phyloP scores from a whole-genome alignment of 768 basidiomycete genomes.

The Fistulinella prunicolor region DNA sequence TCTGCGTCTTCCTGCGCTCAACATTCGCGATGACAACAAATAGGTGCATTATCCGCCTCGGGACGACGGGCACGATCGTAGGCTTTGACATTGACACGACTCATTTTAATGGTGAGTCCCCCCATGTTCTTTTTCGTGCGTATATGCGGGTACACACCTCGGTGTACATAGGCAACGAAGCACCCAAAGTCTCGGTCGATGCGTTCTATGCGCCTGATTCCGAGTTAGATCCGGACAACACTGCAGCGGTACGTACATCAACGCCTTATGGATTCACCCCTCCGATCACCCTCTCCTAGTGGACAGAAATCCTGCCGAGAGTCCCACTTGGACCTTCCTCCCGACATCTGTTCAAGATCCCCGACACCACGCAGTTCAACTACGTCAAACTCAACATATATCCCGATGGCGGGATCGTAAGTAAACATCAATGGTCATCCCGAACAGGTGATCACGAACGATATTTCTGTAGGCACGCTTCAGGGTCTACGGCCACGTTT shows the following conservation, averaged over 20 bases:
- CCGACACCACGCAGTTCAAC: slow-evolving; percentile 51
- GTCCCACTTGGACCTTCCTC: slow-evolving; percentile 77
- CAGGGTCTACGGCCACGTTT: slow-evolving; percentile 82
- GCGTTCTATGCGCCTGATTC: slow-evolving; percentile 45
- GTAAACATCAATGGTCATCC: neutral
- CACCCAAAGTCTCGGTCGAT: slow-evolving; percentile 76
- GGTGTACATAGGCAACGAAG: slow-evolving; percentile 71
- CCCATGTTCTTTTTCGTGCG: slow-evolving; percentile 3
- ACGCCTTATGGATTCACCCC: neutral
- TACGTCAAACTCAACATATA: slow-evolving; percentile 93
- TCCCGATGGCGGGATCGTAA: slow-evolving; percentile 95
- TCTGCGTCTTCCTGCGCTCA: no score
- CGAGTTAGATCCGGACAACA: slow-evolving; percentile 44
- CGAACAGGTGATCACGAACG: slow-evolving; percentile 1
- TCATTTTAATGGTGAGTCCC: slow-evolving; percentile 85
- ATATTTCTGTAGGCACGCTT: slow-evolving; percentile 69
- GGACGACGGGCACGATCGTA: slow-evolving; percentile 63
- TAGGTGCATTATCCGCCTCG: slow-evolving; percentile 90
- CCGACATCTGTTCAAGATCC: slow-evolving; percentile 83
- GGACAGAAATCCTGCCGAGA: slow-evolving; percentile 76
- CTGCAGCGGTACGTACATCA: slow-evolving; percentile 48
- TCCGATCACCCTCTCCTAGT: slow-evolving; percentile 45
- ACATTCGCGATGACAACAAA: neutral
- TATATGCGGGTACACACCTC: no score
- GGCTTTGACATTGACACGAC: slow-evolving; percentile 95